phyloP scores from a whole-genome alignment of 371 early-diverging fungal genomes.

The Syncephalastrum contaminatum region DNA sequence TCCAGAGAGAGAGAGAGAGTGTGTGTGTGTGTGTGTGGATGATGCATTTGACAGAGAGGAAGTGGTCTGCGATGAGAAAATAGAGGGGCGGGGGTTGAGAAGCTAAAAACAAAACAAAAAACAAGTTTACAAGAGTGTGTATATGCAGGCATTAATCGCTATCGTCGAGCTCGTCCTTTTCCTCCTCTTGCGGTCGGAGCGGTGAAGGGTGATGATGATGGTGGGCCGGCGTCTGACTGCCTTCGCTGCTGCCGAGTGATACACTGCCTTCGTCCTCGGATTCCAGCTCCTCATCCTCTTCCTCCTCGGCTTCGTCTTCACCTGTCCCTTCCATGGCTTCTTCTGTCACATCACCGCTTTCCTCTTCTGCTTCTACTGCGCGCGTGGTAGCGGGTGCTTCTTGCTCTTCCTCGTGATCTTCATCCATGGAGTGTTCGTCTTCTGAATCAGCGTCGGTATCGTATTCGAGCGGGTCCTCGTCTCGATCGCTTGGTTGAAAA shows the following conservation, averaged over 20 bases:
- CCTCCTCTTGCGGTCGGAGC: constrained; percentile 6
- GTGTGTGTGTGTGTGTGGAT: too few species aligned
- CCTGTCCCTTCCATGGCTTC: constrained; percentile 3
- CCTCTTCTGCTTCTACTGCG: constrained; percentile 1
- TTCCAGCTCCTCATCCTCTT: constrained; percentile 7
- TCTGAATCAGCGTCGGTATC: constrained; percentile 41
- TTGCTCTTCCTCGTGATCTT: constrained; percentile 6
- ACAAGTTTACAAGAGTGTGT: too few species aligned
- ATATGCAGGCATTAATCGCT: constrained; percentile 9
- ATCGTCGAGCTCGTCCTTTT: constrained; percentile 16
- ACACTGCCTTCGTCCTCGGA: constrained; percentile 5
- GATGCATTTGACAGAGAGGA: too few species aligned
- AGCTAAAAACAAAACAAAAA: too few species aligned
- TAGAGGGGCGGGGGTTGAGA: too few species aligned
- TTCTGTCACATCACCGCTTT: not conserved
- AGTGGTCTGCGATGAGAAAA: too few species aligned
- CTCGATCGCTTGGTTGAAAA: constrained; percentile 32
- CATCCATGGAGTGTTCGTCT: constrained; percentile 14
- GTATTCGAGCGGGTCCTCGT: constrained; percentile 43
- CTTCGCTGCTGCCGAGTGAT: constrained; percentile 2
- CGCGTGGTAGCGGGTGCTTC: not conserved
- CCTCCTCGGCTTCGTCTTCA: constrained; percentile 14
- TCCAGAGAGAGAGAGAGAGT: too few species aligned
- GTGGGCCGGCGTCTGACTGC: constrained; percentile 1
- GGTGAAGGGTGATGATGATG: too few species aligned